Conservation (phyloP, 352 stramenopile genomes). For the Elongisporangium prolatum region DNA sequence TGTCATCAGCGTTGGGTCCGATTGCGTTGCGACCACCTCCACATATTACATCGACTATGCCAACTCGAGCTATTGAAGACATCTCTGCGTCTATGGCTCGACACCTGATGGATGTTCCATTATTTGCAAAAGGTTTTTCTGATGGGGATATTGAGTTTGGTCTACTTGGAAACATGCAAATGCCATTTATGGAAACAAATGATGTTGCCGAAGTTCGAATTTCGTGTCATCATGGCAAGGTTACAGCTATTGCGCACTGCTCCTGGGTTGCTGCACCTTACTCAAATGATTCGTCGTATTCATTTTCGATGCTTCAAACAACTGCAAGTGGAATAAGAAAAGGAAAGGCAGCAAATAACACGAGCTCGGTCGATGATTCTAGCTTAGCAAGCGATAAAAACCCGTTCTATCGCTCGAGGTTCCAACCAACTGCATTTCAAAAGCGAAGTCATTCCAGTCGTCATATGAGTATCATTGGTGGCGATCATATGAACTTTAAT, state of each 20-base stretch:
- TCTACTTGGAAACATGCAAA: constrained; percentile 24
- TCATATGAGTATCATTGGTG: constrained; percentile 18
- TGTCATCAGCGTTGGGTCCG: constrained; percentile 25
- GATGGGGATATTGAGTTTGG: constrained; percentile 42
- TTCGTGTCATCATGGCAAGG: constrained; percentile 29
- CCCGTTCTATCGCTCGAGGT: constrained; percentile 54
- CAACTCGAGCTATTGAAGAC: background rate
- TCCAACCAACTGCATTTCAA: constrained; percentile 18
- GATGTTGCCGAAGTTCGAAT: constrained; percentile 12
- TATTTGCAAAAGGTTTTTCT: constrained; percentile 41
- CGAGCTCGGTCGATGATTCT: constrained; percentile 17
- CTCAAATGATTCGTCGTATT: background rate
- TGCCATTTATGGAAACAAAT: background rate
- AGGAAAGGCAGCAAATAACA: background rate
- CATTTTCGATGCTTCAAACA: background rate
- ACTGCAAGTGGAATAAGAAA: background rate
- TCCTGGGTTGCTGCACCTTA: constrained; percentile 18
- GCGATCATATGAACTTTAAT: background rate
- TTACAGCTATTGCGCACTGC: constrained; percentile 47
- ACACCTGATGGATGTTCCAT: constrained; percentile 55
- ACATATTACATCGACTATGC: background rate
- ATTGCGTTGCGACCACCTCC: constrained; percentile 10
- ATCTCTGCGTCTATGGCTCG: constrained; percentile 2
- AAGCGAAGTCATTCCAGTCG: constrained; percentile 29
- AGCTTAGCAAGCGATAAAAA: constrained; percentile 51